These are phyloP conservation scores for Salix koriyanagi DNA, from an alignment of 345 rosid species.

Conservation along the genomic window DNA sequence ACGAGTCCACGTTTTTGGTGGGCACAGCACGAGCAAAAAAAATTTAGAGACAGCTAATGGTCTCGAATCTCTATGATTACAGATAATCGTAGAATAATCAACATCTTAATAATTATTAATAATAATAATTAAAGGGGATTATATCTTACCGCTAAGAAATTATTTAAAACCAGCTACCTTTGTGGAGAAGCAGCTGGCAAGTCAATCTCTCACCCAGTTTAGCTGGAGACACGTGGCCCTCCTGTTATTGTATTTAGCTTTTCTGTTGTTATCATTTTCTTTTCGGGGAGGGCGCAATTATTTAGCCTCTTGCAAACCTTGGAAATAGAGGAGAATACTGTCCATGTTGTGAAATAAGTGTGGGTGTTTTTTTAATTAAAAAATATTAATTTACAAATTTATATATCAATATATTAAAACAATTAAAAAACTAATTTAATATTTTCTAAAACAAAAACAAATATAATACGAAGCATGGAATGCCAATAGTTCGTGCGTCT, in stretches of 20 bases:
- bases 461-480: neutral
- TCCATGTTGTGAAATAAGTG: neutral
- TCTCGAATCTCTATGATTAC: constrained; percentile 23
- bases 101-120: neutral
- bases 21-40: constrained; percentile 1
- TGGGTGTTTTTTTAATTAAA: neutral
- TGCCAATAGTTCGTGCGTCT: neutral
- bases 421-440: no score
- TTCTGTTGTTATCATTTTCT: neutral
- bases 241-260: neutral
- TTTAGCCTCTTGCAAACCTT: neutral
- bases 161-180: neutral
- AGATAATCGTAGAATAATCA: constrained; percentile 8
- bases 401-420: no score
- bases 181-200: constrained; percentile 3
- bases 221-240: constrained; percentile 12
- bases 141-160: neutral
- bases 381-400: no score
- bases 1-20: constrained; percentile 15
- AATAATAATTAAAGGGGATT: no score
- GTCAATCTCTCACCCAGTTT: neutral
- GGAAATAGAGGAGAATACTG: neutral
- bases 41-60: constrained; percentile 15
- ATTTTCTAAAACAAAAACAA: no score
- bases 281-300: neutral